Base-by-base conservation (phyloP, 805 yeast genomes). In the Myxozyma lipomycoides region DNA sequence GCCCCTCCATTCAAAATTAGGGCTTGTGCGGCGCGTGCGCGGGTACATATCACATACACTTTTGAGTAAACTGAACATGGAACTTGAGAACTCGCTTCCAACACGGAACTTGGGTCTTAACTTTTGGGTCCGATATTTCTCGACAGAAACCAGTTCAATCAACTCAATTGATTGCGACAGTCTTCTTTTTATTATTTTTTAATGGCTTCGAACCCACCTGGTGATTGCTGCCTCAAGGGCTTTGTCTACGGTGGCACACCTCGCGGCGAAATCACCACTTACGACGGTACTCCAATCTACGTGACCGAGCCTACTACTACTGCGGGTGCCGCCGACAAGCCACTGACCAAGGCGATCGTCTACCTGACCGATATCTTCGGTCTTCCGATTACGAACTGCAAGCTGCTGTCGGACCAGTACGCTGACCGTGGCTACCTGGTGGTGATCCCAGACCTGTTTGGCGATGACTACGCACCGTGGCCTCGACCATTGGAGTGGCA, bases 371-470 rank as follows among this genome's bases (percentile, higher is more conserved):
- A 88, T 64, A 70, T 87, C 40, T 78, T 64, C 52, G 96, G 96
- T 28, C 68, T 75, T 63, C 69, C 70, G 40, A 74, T 73, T 63
- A 72, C 70, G 63, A 87, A 88, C 66, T 67, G 67, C 34, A 67
- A 74, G 58, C 72, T 88, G 59, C 64, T 68, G 15, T 69, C 74
- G 34, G 74, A 68, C 46, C 53, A 62, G 45, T 77, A 84, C 53
- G 84, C 90, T 38, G 67, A 66, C 43, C 64, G 64, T 2, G 86
- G 86, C 18, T 86, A 75, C 68, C 77, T 74, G 37, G 89, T 83
- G 0, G 72, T 82, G 42, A 67, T 83, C 32, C 95, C 95, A 7
- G 96, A 88, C 66, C 73, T 85, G 51, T 74, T 86, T 58, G 67
- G 76, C 23, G 78, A 77, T 25, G 81, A 78, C 40, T 73, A 72